These are phyloP conservation scores for Lactarius pseudohatsudake DNA, from an alignment of 768 basidiomycete genomes.

Conservation along the genomic window DNA sequence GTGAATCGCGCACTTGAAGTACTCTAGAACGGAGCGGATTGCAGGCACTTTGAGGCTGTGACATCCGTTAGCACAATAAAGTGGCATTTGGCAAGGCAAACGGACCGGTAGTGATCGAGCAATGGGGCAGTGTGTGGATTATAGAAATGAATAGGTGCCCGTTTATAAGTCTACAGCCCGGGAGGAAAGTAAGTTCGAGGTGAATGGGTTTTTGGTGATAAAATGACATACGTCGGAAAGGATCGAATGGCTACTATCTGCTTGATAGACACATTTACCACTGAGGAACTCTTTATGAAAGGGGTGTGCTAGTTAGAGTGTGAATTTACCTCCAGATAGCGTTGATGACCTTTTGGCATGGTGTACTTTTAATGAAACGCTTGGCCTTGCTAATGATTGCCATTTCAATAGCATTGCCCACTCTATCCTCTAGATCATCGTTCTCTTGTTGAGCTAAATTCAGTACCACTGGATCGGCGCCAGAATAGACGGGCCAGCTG, in stretches of 20 bases:
- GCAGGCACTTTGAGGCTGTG: constrained; percentile 87
- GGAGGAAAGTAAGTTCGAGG: constrained; percentile 8
- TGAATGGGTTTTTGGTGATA: neutral
- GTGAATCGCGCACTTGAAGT: constrained; percentile 59
- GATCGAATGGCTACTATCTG: constrained; percentile 83
- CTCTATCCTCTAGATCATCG: constrained; percentile 70
- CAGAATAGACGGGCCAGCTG: constrained; percentile 77
- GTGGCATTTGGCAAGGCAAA: neutral
- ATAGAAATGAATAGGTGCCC: constrained; percentile 88
- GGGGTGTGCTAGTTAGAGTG: neutral
- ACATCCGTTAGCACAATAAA: constrained; percentile 15
- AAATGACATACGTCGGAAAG: constrained; percentile 71
- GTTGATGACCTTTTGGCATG: constrained; percentile 89
- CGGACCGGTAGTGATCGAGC: constrained; percentile 91
- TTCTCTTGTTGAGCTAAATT: constrained; percentile 61
- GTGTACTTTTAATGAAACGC: constrained; percentile 83
- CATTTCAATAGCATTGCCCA: constrained; percentile 92
- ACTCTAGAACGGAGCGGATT: constrained; percentile 87
- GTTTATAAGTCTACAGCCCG: constrained; percentile 77
- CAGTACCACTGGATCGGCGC: constrained; percentile 62
- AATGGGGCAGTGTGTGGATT: constrained; percentile 91
- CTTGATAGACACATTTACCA: constrained; percentile 89
- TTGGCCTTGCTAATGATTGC: constrained; percentile 88
- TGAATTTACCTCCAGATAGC: constrained; percentile 69
- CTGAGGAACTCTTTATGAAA: constrained; percentile 41